Percentiles rank a stretch among this genome's conserved stretches.
phyloP scores from a whole-genome alignment of 768 basidiomycete genomes.

The Leucosporidium creatinivorum region DNA sequence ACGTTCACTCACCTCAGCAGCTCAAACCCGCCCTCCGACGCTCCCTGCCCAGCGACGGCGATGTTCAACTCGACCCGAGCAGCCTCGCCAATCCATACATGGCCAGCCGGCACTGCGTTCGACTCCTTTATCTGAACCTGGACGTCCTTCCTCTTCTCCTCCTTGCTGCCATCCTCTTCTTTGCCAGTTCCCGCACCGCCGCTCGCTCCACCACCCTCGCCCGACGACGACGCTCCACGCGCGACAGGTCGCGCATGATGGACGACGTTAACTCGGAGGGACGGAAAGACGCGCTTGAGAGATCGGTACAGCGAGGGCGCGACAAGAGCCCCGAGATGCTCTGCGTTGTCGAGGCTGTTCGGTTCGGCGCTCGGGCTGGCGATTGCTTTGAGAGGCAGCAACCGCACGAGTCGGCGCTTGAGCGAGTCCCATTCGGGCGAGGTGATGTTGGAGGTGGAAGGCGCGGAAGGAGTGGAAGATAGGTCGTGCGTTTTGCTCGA shows the following conservation, averaged over 20 bases:
- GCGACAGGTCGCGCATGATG: too few species aligned
- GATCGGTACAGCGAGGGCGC: background rate
- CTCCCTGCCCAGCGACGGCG: background rate
- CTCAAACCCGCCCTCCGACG: constrained; percentile 21
- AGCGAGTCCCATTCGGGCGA: constrained; percentile 1
- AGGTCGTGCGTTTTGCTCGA: constrained; percentile 21
- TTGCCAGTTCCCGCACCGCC: background rate
- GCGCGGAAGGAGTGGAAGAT: background rate
- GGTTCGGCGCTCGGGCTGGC: too few species aligned
- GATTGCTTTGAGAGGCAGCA: constrained; percentile 6
- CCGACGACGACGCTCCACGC: background rate
- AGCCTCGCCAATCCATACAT: constrained; percentile 19
- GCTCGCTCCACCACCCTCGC: background rate
- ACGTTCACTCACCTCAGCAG: constrained; percentile 17
- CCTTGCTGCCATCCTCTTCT: background rate
- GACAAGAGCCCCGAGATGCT: background rate
- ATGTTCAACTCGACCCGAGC: constrained; percentile 10
- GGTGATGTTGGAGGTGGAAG: background rate
- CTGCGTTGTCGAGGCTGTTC: too few species aligned
- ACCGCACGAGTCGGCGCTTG: constrained; percentile 7
- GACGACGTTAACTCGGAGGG: too few species aligned
- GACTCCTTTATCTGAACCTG: constrained; percentile 13
- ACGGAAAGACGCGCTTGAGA: constrained; percentile 14
- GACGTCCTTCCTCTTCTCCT: background rate
- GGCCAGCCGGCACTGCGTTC: constrained; percentile 5